These are phyloP conservation scores for Solanum chilense DNA, from an alignment of 257 asterid genomes.

Conservation along the genomic window DNA sequence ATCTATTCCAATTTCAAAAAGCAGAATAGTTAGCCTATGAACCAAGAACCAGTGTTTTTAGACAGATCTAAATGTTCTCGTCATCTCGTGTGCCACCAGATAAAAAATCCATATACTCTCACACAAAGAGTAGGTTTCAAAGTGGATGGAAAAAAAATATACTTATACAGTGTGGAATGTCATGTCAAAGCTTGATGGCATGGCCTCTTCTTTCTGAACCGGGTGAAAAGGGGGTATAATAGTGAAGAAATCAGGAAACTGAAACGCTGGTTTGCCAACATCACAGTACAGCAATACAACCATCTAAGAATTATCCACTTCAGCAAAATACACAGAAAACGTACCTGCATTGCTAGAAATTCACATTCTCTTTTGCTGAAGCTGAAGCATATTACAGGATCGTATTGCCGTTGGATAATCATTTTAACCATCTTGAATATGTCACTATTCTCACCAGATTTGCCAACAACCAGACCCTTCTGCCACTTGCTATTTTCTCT, in stretches of 20 bases:
- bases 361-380: conserved; percentile 99
- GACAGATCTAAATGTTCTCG: background rate
- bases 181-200: background rate
- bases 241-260: background rate
- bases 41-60: background rate
- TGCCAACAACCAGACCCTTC: conserved; percentile 65
- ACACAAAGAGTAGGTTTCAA: background rate
- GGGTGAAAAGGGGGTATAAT: background rate
- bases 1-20: conserved; percentile 35
- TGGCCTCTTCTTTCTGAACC: background rate
- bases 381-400: conserved; percentile 98
- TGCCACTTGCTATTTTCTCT: conserved; percentile 72
- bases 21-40: background rate
- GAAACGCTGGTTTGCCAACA: background rate
- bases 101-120: background rate
- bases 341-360: conserved; percentile 97
- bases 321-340: background rate
- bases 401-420: conserved; percentile 89
- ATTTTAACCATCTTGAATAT: conserved; percentile 96
- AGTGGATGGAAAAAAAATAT: background rate
- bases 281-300: background rate
- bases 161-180: background rate
- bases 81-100: background rate
- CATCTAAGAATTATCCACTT: background rate
- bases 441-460: conserved; percentile 82